These are phyloP conservation scores for Bryopsis sp. DNA, from an alignment of 139 green algal species.

Conservation along the genomic window DNA sequence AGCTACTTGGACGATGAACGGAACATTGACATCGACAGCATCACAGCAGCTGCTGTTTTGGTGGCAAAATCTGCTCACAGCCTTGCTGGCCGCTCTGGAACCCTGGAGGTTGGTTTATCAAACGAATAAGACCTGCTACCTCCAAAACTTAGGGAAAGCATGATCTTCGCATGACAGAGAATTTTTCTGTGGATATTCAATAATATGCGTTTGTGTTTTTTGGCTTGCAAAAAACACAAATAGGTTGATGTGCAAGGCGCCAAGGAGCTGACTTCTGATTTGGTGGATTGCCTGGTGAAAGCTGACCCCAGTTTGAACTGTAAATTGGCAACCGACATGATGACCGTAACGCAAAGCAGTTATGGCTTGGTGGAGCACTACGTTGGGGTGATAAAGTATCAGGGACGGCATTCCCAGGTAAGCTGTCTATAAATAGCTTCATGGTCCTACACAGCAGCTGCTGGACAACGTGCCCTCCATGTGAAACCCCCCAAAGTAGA, in stretches of 20 bases:
- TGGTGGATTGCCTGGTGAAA: slow-evolving; percentile 11
- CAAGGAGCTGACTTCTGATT: not conserved
- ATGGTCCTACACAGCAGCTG: no score
- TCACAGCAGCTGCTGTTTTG: slow-evolving; percentile 30
- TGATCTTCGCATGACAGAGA: not conserved
- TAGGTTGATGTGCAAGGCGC: not conserved
- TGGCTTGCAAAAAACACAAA: no score
- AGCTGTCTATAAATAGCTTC: not conserved
- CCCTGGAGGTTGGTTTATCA: not conserved
- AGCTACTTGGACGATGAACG: slow-evolving; percentile 36
- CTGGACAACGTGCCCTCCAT: no score
- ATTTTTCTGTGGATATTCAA: not conserved
- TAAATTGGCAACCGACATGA: not conserved
- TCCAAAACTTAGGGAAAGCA: not conserved
- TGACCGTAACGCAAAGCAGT: not conserved
- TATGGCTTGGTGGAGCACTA: no score
- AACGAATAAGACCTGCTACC: not conserved
- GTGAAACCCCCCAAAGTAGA: no score
- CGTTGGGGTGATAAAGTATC: no score
- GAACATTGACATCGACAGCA: slow-evolving; percentile 11
- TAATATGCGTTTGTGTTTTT: no score
- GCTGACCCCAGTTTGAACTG: slow-evolving; percentile 7
- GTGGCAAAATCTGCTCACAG: slow-evolving; percentile 37
- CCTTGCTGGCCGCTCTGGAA: slow-evolving; percentile 21
- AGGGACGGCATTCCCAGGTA: not conserved